Evolutionary conservation across 176 grass and related monocot genomes (phyloP), one percentile per base, ranked within the genome.

Genomic region (Eragrostis curvula): DNA sequence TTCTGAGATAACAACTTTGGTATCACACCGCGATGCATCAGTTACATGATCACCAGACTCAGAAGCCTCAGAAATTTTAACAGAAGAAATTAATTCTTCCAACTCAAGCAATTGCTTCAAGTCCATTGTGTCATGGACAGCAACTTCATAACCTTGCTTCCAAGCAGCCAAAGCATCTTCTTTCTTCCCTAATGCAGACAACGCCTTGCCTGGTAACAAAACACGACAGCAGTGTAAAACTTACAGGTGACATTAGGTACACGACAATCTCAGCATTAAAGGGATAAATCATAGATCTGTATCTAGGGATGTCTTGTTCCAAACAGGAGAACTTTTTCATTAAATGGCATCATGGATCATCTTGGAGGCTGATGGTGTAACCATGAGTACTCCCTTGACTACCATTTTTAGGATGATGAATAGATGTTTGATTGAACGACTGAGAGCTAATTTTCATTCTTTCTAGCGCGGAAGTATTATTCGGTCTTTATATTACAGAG

Each of bases 1-100:
- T 85, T 98, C 96, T 53, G 93, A 98, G 76, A 98, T 92, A 39
- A 98, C 96, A 61, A 91, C 63, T 87, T 98, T 98, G 82, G 96
- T 98, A 79, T 98, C 90, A 79, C 92, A 95, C 58, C 88, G 70
- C 1, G 86, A 70, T 68, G 85, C 66, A 76, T 95, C 92, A 45
- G 89, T 50, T 14, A 67, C 74, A 81, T 45, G 72, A 23, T 91
- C 77, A 24, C 83, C 75, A 82, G 81, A 68, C 73, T 83, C 66
- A 15, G 78, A 56, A 5, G 85, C 48, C 79, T 88, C 73, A 23
- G 44, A 82, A 48, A 87, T 75, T 86, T 91, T 96, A 68, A 88
- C 75, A 78, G 78, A 80, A 71, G 88, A 88, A 75, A 96, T 63
- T 52, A 98, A 64, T 63, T 96, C 91, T 86, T 98, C 96, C 84